Evolutionary conservation across 495 filamentous ascomycete species (phyloP), one percentile per base, ranked within the genome.

Genomic region (Aspergillus leporis): DNA sequence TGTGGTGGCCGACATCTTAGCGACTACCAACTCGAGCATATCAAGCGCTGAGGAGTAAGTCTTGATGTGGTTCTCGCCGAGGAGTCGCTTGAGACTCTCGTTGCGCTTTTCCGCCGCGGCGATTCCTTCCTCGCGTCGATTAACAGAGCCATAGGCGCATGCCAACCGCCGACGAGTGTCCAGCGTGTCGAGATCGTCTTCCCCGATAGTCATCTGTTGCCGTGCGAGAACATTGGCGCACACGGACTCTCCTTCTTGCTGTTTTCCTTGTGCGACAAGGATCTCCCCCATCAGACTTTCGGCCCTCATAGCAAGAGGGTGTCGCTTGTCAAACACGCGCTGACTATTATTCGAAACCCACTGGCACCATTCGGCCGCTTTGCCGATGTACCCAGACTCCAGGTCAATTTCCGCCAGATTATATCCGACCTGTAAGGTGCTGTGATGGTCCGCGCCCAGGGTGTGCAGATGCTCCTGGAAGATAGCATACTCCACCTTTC

Each of bases 191-290:
- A 74, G 31, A 41, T 73, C 70, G 14, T 73, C 66, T 41, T 76
- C 73, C 13, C 73, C 73, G 16, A 76, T 68, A 10, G 59, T 70
- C 62, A 76, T 76, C 31, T 76, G 73, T 22, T 76, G 73, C 13
- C 71, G 68, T 2, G 73, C 73, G 3, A 76, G 61, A 4, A 74
- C 66, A 8, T 76, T 74, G 16, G 73, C 68, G 21, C 68, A 71
- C 31, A 74, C 59, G 0, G 71, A 74, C 58, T 76, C 71, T 0
- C 68, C 67, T 36, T 74, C 71, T 34, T 71, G 64, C 10, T 64
- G 57, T 32, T 68, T 69, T 22, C 71, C 73, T 13, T 67, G 62
- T 4, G 63, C 61, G 19, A 55, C 63, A 8, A 74, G 49, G 19
- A 74, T 59, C 43, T 76, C 71, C 25, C 64, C 69, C 50, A 69